phyloP scores from a whole-genome alignment of 139 green algal species.

The Chlorella sp. region DNA sequence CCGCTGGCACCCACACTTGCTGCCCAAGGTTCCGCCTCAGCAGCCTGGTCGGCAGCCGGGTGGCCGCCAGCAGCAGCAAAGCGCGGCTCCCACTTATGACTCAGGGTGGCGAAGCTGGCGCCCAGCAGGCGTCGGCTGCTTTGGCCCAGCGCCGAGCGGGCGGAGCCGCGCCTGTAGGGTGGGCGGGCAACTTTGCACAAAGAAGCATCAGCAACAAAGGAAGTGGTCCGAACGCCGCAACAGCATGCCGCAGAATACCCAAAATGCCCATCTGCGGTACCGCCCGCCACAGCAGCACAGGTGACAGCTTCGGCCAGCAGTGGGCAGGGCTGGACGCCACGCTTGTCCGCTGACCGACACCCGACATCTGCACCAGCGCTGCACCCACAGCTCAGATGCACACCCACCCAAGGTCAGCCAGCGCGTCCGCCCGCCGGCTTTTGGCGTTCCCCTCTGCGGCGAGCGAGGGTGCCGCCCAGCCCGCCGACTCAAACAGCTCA shows the following conservation, averaged over 20 bases:
- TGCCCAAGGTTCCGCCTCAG: neutral
- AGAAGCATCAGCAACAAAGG: neutral
- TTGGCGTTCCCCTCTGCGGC: neutral
- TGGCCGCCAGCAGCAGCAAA: neutral
- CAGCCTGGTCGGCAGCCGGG: neutral
- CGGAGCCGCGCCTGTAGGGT: neutral
- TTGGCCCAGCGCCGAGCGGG: neutral
- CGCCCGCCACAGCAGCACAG: no score
- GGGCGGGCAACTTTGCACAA: neutral
- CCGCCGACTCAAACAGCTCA: neutral
- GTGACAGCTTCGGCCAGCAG: no score
- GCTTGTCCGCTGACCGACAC: neutral
- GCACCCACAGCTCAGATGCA: neutral
- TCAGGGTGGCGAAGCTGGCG: neutral
- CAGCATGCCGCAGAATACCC: neutral
- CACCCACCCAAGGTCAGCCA: neutral
- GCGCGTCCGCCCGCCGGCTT: neutral
- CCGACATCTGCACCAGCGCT: no score
- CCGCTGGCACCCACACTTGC: neutral
- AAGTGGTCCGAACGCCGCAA: neutral
- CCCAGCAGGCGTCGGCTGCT: slow-evolving; percentile 20
- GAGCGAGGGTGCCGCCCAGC: neutral
- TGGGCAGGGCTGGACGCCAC: no score
- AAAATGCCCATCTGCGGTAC: no score
- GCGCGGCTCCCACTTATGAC: slow-evolving; percentile 29